Evolutionary conservation across 164 flowering plant genomes (phyloP).

Genomic region (Sextonia rubra): DNA sequence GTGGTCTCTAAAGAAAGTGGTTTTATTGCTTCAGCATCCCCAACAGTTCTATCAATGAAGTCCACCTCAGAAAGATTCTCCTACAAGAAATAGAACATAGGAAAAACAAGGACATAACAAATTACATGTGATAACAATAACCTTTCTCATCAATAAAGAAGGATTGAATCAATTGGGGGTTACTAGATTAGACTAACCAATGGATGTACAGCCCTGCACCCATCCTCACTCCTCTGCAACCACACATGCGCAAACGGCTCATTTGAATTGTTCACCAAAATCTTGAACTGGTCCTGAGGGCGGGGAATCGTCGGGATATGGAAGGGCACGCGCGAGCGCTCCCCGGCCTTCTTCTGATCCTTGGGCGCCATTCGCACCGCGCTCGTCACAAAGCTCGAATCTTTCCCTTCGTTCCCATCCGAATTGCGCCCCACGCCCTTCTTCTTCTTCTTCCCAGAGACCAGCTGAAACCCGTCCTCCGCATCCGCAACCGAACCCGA

Average conservation of each 20-base stretch:
- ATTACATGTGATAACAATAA: too few relatives aligned
- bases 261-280: slow-evolving; percentile 74
- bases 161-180: not conserved
- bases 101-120: not conserved
- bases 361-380: slow-evolving; percentile 52
- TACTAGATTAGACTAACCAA: slow-evolving; percentile 38
- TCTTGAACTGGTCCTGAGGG: slow-evolving; percentile 76
- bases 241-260: slow-evolving; percentile 88
- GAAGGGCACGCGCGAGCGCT: slow-evolving; percentile 66
- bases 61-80: slow-evolving; percentile 61
- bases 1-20: slow-evolving; percentile 63
- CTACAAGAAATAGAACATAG: slow-evolving; percentile 25
- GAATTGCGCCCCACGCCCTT: slow-evolving; percentile 4
- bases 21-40: slow-evolving; percentile 33
- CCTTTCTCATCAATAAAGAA: not conserved
- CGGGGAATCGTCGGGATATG: slow-evolving; percentile 69
- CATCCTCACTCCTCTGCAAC: slow-evolving; percentile 86
- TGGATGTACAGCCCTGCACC: slow-evolving; percentile 64
- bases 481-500: slow-evolving; percentile 11
- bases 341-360: slow-evolving; percentile 32
- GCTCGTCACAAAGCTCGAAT: slow-evolving; percentile 9
- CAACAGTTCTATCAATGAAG: slow-evolving; percentile 56
- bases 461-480: slow-evolving; percentile 75
- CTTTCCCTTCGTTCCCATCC: slow-evolving; percentile 16
- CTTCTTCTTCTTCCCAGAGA: slow-evolving; percentile 70